phyloP scores from a whole-genome alignment of 2,329 filamentous ascomycete genomes.

The Xylariaceae sp. region DNA sequence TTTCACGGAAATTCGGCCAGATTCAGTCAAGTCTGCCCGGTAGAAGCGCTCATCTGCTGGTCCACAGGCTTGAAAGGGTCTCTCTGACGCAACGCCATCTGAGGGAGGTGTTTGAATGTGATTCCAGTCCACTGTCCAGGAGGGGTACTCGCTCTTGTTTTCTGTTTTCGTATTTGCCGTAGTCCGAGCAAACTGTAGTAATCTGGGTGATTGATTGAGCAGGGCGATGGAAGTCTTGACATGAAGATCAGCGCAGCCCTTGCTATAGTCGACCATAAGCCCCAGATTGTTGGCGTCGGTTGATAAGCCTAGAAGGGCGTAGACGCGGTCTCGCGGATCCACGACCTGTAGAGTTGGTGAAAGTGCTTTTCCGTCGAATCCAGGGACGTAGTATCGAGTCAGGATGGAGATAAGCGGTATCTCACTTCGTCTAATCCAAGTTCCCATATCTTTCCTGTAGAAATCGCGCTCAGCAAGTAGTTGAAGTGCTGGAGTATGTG shows the following conservation, averaged over 20 bases:
- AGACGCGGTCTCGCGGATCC: neutral
- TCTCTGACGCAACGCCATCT: neutral
- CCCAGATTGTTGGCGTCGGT: neutral
- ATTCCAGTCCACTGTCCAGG: conserved; percentile 19
- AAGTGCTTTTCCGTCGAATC: neutral
- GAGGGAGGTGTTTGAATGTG: conserved; percentile 10
- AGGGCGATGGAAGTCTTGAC: neutral
- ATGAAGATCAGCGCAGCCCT: neutral
- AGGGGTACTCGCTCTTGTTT: conserved; percentile 2
- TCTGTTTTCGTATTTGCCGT: conserved; percentile 4
- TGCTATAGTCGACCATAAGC: neutral
- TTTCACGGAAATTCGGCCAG: conserved; percentile 4
- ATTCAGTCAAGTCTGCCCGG: conserved; percentile 5
- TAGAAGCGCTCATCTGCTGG: conserved; percentile 16
- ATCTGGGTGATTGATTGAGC: neutral
- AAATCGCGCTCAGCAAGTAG: neutral
- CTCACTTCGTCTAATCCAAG: neutral
- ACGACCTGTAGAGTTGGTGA: neutral
- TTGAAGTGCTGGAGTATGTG: conserved; percentile 7
- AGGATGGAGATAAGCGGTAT: neutral
- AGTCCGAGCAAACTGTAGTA: neutral
- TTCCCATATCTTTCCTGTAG: neutral
- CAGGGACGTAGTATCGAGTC: neutral
- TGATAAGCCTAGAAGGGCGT: neutral
- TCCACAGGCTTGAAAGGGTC: conserved; percentile 15